Conservation (phyloP, 164 flowering plant species). For the Warburgia ugandensis region DNA sequence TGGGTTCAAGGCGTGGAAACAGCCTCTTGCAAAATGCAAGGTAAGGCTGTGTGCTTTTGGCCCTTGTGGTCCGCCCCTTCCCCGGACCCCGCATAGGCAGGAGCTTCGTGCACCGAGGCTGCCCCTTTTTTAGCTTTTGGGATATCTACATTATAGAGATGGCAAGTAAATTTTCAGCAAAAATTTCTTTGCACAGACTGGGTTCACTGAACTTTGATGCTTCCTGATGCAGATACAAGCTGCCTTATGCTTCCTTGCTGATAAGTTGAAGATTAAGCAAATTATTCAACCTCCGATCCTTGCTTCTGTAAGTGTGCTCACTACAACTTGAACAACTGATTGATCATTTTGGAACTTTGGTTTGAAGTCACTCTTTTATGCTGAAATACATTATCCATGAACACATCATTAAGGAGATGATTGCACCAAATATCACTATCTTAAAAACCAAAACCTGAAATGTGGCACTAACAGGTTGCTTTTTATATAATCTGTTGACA, state of each 20-base stretch:
- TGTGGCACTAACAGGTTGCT: neutral
- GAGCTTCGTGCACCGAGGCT: too few species aligned
- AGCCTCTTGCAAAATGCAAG: too few species aligned
- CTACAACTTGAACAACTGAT: constrained; percentile 1
- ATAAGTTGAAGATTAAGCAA: constrained; percentile 91
- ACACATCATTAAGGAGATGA: neutral
- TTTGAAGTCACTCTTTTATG: neutral
- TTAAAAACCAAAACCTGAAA: neutral
- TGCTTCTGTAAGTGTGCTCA: constrained; percentile 75
- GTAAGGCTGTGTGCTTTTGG: too few species aligned
- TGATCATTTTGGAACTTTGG: neutral
- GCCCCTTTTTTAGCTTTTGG: too few species aligned
- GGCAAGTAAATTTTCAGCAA: neutral
- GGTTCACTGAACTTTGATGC: neutral
- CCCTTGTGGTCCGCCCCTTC: too few species aligned
- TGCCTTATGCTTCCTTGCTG: constrained; percentile 38
- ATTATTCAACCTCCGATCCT: constrained; percentile 88
- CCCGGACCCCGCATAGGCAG: too few species aligned
- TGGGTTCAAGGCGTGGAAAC: too few species aligned
- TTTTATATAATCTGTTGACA: neutral
- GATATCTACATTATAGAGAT: neutral
- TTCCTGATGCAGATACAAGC: constrained; percentile 46
- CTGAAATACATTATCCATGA: neutral
- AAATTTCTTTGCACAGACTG: neutral
- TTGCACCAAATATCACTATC: too few species aligned